Conservation (phyloP, 345 rosid species). For the Salix koriyanagi region DNA sequence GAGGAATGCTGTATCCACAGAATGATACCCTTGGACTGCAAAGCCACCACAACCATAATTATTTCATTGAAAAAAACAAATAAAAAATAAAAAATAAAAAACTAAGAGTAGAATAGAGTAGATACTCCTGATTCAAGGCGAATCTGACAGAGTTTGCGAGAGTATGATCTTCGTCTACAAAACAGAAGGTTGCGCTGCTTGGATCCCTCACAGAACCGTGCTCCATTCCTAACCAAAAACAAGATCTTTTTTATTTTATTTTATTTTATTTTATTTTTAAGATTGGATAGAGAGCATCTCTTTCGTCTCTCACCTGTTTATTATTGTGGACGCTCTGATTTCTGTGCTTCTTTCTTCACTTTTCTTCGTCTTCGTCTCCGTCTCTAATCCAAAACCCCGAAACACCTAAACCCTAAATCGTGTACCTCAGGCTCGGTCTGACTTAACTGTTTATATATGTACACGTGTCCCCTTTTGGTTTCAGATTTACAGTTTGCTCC, state of each 20-base stretch:
- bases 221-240: constrained; percentile 44
- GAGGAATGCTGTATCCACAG: constrained; percentile 83
- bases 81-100: not conserved
- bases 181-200: constrained; percentile 58
- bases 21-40: constrained; percentile 75
- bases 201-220: constrained; percentile 56
- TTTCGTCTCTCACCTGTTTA: not conserved
- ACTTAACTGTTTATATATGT: not conserved
- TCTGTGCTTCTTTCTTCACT: not conserved
- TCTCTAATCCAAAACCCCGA: not conserved
- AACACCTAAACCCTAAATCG: not conserved
- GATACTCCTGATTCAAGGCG: constrained; percentile 83
- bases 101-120: not conserved
- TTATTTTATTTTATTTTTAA: too few species aligned
- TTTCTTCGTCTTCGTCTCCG: not conserved
- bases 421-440: not conserved
- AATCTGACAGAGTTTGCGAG: constrained; percentile 79
- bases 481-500: not conserved
- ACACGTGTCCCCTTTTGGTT: not conserved
- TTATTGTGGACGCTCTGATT: not conserved
- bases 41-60: constrained; percentile 5
- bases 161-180: constrained; percentile 77
- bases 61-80: not conserved
- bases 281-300: not conserved
- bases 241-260: too few species aligned